Evolutionary conservation across 2,329 filamentous ascomycete species (phyloP).

Genomic region (Dendryphion nanum): DNA sequence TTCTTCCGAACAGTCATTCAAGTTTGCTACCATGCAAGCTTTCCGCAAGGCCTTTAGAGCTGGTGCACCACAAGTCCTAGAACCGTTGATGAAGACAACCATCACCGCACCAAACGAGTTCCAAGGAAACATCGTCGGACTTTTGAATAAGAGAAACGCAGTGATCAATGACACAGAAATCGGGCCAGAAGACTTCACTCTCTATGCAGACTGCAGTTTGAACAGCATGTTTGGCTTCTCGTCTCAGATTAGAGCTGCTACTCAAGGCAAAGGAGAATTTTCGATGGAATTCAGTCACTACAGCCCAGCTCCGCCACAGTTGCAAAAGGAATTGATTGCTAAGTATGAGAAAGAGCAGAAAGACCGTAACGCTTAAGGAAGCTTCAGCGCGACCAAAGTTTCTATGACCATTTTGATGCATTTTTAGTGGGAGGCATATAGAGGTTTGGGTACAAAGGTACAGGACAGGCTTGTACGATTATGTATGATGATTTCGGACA

Average conservation of each 20-base stretch:
- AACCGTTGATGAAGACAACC: slow-evolving; percentile 97
- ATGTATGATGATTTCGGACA: too few species aligned
- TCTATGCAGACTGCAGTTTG: slow-evolving; percentile 86
- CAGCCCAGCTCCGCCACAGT: slow-evolving; percentile 76
- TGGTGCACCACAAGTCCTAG: slow-evolving; percentile 79
- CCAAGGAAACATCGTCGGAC: slow-evolving; percentile 90
- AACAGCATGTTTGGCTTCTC: slow-evolving; percentile 99
- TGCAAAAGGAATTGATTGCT: slow-evolving; percentile 76
- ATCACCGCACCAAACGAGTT: slow-evolving; percentile 96
- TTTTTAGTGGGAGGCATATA: too few species aligned
- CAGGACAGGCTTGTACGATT: too few species aligned
- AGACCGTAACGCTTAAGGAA: slow-evolving; percentile 55
- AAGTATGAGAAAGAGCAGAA: slow-evolving; percentile 67
- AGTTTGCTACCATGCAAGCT: slow-evolving; percentile 88
- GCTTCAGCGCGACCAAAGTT: too few species aligned
- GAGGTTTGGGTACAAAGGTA: too few species aligned
- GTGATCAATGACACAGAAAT: slow-evolving; percentile 95
- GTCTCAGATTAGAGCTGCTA: slow-evolving; percentile 84
- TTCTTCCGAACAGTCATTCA: slow-evolving; percentile 96
- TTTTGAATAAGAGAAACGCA: slow-evolving; percentile 95
- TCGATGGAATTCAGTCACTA: slow-evolving; percentile 99
- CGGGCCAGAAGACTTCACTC: slow-evolving; percentile 88
- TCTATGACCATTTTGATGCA: too few species aligned
- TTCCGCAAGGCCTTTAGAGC: slow-evolving; percentile 91
- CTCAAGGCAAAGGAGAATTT: slow-evolving; percentile 98